These are phyloP conservation scores for Ulota crispa DNA, from an alignment of 225 moss, liverwort and hornwort species.

Conservation along the genomic window DNA sequence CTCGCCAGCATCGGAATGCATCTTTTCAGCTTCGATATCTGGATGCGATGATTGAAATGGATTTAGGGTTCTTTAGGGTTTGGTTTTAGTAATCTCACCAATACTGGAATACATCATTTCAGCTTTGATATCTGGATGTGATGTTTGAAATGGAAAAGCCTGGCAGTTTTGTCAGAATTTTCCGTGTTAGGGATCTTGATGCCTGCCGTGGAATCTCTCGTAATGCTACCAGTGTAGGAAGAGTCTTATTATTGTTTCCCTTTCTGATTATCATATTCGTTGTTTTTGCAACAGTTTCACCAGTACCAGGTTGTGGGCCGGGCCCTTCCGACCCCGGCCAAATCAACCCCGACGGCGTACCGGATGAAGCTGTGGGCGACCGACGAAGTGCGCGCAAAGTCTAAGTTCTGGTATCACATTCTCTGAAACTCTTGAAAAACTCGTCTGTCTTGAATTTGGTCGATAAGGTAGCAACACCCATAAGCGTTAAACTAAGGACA, in stretches of 20 bases:
- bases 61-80: no score
- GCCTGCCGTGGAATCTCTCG: no score
- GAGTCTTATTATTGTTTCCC: not conserved
- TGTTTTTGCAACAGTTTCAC: constrained; percentile 48
- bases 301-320: constrained; percentile 73
- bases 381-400: constrained; percentile 70
- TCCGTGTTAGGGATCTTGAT: not conserved
- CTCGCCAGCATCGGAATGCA: no score
- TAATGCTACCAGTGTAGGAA: not conserved
- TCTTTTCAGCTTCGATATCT: no score
- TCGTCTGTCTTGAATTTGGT: not conserved
- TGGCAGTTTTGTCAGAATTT: not conserved
- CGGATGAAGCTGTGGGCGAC: constrained; percentile 90
- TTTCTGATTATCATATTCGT: not conserved
- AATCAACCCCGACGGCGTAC: constrained; percentile 62
- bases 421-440: not conserved
- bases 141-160: not conserved
- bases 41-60: no score
- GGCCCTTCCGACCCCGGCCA: constrained; percentile 57
- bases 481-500: no score
- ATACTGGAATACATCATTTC: not conserved
- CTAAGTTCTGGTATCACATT: constrained; percentile 70
- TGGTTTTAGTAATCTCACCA: not conserved
- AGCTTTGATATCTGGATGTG: not conserved
- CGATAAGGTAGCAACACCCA: no score